phyloP scores from a whole-genome alignment of 768 basidiomycete species.

The Phylloporus sp. region DNA sequence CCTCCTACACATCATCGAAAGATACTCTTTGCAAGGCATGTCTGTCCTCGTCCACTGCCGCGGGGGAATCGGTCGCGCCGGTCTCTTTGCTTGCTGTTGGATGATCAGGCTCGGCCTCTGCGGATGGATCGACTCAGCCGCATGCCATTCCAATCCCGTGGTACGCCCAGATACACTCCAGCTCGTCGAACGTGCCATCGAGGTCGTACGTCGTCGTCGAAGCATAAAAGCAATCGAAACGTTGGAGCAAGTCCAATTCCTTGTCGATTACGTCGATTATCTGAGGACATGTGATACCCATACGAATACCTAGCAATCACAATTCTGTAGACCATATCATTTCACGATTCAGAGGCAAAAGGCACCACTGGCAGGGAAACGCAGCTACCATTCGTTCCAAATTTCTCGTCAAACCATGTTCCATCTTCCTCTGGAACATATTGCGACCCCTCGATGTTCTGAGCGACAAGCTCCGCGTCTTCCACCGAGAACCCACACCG shows the following conservation, averaged over 20 bases:
- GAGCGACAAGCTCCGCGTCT: constrained; percentile 17
- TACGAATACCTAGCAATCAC: neutral
- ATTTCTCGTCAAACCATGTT: constrained; percentile 20
- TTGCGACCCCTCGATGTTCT: constrained; percentile 16
- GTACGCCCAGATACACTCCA: constrained; percentile 48
- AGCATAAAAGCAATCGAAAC: constrained; percentile 93
- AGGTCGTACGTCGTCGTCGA: constrained; percentile 65
- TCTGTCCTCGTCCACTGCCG: constrained; percentile 85
- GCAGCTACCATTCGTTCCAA: constrained; percentile 3
- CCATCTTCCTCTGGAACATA: constrained; percentile 12
- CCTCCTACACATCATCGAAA: constrained; percentile 57
- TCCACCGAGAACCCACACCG: constrained; percentile 20
- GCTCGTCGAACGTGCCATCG: constrained; percentile 69
- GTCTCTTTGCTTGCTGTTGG: constrained; percentile 90
- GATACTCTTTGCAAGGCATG: constrained; percentile 68
- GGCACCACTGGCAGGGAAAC: constrained; percentile 12
- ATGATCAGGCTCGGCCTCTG: constrained; percentile 87
- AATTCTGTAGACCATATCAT: neutral
- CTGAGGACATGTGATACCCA: constrained; percentile 35
- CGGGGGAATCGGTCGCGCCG: constrained; percentile 91
- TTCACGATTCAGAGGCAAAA: constrained; percentile 1
- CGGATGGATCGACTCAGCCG: constrained; percentile 56
- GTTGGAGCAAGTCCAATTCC: constrained; percentile 84
- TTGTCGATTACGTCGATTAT: constrained; percentile 71
- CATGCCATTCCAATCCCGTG: constrained; percentile 14